Evolutionary conservation across 2,329 filamentous ascomycete species (phyloP), one percentile per base, ranked within the genome.

Genomic region (Uncinocarpus reesii): DNA sequence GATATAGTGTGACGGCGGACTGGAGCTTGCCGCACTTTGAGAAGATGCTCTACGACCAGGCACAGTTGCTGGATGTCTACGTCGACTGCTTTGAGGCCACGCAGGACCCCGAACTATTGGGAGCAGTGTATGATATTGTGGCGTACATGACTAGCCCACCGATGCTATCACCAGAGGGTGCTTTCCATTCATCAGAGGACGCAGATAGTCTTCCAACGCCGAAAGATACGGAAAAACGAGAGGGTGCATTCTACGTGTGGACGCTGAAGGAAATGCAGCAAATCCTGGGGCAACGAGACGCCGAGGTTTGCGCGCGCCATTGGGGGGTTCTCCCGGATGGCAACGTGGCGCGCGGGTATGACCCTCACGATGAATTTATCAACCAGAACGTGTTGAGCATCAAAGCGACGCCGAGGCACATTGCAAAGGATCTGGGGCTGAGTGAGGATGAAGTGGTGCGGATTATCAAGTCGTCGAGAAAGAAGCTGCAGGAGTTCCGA

Each of bases 11-110:
- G 6, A 96, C 90, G 0, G 72, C 80, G 11, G 86, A 96, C 66
- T 98, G 92, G 92, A 86, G 84, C 53, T 71, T 96, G 40, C 92
- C 92, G 8, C 89, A 95, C 63, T 98, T 96, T 58, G 92, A 98
- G 70, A 96, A 96, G 71, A 88, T 96, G 77, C 77, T 95, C 7
- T 88, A 87, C 47, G 92, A 96, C 61, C 94, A 98, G 59, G 83
- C 86, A 0, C 83, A 95, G 56, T 74, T 96, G 1, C 70, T 98
- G 2, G 77, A 82, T 20, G 74, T 92, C 5, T 96, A 92, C 58
- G 74, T 94, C 5, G 88, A 95, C 59, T 89, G 86, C 0, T 96
- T 89, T 73, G 74, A 86, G 11, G 68, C 81, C 21, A 80, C 76
- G 0, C 74, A 76, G 42, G 75, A 83, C 8, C 74, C 78, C 3